These are phyloP conservation scores for Annona squamosa DNA, from an alignment of 164 flowering plant species.

Conservation along the genomic window DNA sequence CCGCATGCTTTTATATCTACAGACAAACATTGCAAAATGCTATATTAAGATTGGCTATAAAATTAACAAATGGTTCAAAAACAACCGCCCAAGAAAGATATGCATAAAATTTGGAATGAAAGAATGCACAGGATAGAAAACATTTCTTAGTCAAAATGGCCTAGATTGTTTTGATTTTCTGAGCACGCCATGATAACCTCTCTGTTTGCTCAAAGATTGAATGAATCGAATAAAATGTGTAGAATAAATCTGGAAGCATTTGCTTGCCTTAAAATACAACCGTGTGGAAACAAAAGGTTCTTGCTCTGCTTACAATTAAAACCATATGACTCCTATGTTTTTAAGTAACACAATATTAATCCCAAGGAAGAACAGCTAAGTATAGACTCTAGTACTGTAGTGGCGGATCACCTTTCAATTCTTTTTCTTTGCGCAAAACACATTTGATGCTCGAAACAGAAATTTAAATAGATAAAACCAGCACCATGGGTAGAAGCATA, in stretches of 20 bases:
- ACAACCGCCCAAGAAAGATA: neutral
- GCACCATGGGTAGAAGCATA: neutral
- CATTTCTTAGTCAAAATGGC: neutral
- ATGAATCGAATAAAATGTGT: neutral
- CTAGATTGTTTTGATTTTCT: neutral
- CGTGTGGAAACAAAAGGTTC: too few species aligned
- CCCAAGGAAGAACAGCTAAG: too few species aligned
- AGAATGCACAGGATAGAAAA: neutral
- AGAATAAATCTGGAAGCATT: neutral
- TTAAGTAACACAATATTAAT: too few species aligned
- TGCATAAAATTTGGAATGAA: neutral
- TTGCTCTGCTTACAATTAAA: too few species aligned
- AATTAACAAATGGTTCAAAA: neutral
- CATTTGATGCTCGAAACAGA: too few species aligned
- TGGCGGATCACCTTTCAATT: too few species aligned
- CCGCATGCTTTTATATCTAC: constrained; percentile 74
- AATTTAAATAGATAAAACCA: too few species aligned
- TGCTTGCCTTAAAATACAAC: neutral
- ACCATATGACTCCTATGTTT: too few species aligned
- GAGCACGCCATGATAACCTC: neutral
- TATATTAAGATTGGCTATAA: neutral
- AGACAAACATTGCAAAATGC: constrained; percentile 6
- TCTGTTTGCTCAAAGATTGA: neutral
- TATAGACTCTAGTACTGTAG: too few species aligned
- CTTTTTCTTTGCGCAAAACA: too few species aligned